These are phyloP conservation scores for Persicaria tinctoria DNA, from an alignment of 148 eudicot genomes.

Conservation along the genomic window DNA sequence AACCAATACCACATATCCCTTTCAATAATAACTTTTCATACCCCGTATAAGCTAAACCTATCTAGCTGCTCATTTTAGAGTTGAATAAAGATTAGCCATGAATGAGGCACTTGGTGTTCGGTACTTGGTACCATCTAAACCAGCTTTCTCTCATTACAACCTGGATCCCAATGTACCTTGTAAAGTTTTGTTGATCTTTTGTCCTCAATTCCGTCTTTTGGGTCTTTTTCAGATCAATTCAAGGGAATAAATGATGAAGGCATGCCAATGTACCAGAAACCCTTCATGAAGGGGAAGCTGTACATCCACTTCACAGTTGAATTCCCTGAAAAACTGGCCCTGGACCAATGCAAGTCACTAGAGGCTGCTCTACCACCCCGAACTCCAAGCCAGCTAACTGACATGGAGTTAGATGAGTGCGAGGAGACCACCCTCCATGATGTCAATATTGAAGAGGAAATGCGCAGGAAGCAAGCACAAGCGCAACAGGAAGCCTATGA, in stretches of 20 bases:
- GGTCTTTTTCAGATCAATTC: constrained; percentile 30
- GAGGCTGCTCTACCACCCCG: constrained; percentile 40
- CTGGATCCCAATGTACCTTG: neutral
- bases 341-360: constrained; percentile 38
- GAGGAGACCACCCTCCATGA: constrained; percentile 55
- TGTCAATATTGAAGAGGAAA: constrained; percentile 59
- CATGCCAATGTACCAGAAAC: constrained; percentile 55
- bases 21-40: neutral
- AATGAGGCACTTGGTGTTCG: neutral
- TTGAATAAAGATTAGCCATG: neutral
- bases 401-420: constrained; percentile 57
- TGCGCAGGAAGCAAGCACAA: constrained; percentile 43
- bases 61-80: neutral
- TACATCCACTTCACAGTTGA: constrained; percentile 53
- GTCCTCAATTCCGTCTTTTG: neutral
- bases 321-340: constrained; percentile 36
- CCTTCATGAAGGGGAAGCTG: constrained; percentile 53
- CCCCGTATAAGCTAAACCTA: neutral
- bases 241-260: constrained; percentile 61
- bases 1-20: neutral
- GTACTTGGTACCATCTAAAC: neutral
- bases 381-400: constrained; percentile 29
- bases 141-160: neutral
- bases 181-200: neutral
- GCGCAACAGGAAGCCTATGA: constrained; percentile 41